Percentiles rank a stretch among this genome's conserved stretches.
Conservation (phyloP, 129 eudicot genomes). For the Lonicera japonica region DNA sequence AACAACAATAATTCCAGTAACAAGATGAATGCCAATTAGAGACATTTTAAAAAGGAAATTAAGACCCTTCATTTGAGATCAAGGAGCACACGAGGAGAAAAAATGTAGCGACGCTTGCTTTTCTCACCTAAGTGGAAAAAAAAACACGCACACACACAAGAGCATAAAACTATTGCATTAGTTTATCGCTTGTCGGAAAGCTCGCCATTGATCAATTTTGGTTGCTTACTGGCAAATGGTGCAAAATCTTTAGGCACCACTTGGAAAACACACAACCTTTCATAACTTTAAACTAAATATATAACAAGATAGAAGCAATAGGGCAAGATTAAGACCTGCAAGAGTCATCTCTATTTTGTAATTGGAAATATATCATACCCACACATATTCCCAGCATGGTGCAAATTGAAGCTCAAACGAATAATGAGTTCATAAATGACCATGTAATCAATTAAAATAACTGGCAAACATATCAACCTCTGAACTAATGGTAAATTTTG, state of each 20-base stretch:
- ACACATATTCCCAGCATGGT: not conserved
- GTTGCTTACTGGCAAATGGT: slow-evolving; percentile 86
- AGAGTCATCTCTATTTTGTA: not conserved
- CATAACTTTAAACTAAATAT: not conserved
- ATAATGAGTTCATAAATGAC: not conserved
- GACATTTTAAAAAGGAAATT: no score
- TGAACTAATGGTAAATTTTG: not conserved
- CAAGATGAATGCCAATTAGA: no score
- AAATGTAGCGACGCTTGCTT: slow-evolving; percentile 39
- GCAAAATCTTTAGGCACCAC: slow-evolving; percentile 56
- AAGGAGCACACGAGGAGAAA: no score
- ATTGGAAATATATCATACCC: not conserved
- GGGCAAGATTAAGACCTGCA: not conserved
- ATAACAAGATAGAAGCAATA: not conserved
- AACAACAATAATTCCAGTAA: no score
- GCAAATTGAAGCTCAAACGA: not conserved
- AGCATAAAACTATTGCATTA: slow-evolving; percentile 22
- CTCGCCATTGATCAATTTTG: slow-evolving; percentile 41
- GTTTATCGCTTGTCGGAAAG: slow-evolving; percentile 18
- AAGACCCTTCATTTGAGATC: no score
- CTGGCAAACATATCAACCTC: not conserved
- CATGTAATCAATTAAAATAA: not conserved
- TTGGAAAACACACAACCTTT: slow-evolving; percentile 78
- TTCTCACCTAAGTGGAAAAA: not conserved
- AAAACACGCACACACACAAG: slow-evolving; percentile 16